Evolutionary conservation across 495 filamentous ascomycete species (phyloP), one percentile per base, ranked within the genome.

Genomic region (Hypoxylon fuscum): DNA sequence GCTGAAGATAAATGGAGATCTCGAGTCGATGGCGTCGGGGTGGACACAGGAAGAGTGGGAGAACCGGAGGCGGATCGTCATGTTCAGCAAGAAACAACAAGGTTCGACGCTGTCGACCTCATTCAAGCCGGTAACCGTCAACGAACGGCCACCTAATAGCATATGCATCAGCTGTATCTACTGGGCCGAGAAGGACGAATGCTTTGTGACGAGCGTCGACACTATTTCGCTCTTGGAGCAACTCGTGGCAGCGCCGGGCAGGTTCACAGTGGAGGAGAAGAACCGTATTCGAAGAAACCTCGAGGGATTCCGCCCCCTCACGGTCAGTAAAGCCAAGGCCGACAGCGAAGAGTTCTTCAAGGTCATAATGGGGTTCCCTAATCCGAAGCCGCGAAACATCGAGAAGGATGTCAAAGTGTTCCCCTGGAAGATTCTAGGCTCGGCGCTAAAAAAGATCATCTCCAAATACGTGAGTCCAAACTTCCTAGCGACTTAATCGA

Each of bases 381-480:
- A 86, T 20, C 96, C 96, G 1, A 97, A 97, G 78, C 96, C 95
- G 5, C 83, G 95, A 35, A 96, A 97, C 66, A 98, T 98, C 64
- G 95, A 97, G 80, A 98, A 98, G 76, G 93, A 97, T 68, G 91
- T 98, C 66, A 98, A 98, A 74, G 95, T 97, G 5, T 98, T 98
- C 70, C 87, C 91, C 9, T 98, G 95, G 96, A 91, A 88, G 69
- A 89, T 90, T 44, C 77, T 98, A 10, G 81, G 80, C 10, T 82
- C 84, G 38, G 93, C 95, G 0, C 77, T 98, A 51, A 95, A 92
- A 81, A 98, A 98, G 78, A 97, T 98, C 69, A 96, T 98, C 72
- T 88, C 90, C 59, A 98, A 98, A 93, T 98, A 98, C 76, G 69
- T 72, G 51, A 64, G 69, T 68, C 48, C 18, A 11, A 9, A 2